A percentile compares a stretch with the other conserved stretches of the same genome.
These are phyloP conservation scores for Rhododendron kiyosumense DNA, from an alignment of 148 eudicot genomes.

Conservation along the genomic window DNA sequence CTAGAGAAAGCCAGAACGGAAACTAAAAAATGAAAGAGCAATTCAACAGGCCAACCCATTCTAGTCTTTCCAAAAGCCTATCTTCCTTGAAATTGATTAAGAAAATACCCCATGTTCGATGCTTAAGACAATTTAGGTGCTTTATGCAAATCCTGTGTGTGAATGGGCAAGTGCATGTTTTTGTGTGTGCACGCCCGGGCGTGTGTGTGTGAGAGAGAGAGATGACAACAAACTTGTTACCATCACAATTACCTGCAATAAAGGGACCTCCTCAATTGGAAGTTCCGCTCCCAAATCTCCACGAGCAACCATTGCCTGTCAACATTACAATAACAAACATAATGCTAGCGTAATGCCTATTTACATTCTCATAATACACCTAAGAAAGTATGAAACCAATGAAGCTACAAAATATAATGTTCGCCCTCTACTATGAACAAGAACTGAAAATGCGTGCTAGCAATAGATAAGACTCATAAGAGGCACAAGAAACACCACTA, in stretches of 20 bases:
- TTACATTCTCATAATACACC: neutral
- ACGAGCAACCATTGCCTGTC: conserved; percentile 99
- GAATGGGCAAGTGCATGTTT: neutral
- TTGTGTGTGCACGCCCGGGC: neutral
- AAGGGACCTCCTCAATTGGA: conserved; percentile 97
- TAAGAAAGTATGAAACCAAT: neutral
- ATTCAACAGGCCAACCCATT: neutral
- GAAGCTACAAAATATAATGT: neutral
- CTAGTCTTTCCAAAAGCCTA: neutral
- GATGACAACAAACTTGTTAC: neutral
- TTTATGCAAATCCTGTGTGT: neutral
- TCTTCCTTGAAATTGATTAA: neutral
- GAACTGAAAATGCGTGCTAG: neutral
- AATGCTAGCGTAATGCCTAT: neutral
- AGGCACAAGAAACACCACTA: neutral
- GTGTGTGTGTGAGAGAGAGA: neutral
- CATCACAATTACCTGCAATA: conserved; percentile 69
- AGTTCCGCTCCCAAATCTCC: conserved; percentile 99
- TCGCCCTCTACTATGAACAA: neutral
- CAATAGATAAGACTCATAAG: neutral
- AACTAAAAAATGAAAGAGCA: neutral
- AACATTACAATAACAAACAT: neutral
- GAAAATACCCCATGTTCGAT: neutral
- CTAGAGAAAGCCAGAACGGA: neutral
- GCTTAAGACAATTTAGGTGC: neutral